Conservation (phyloP, 108 stramenopile genomes). For the Nitzschia sp. region DNA sequence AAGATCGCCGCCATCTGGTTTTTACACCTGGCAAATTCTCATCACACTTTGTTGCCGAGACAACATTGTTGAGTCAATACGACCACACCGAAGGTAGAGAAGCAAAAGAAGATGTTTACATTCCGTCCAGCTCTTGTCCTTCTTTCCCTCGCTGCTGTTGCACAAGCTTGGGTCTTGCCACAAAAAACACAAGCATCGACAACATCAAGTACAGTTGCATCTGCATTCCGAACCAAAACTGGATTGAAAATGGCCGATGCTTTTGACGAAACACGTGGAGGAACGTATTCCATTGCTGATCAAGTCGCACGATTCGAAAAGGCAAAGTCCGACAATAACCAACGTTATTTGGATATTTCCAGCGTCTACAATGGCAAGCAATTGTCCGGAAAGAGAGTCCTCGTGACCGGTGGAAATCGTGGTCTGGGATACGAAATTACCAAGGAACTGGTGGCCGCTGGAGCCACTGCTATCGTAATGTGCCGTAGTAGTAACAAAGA, state of each 20-base stretch:
- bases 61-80: not conserved
- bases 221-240: not conserved
- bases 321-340: slow-evolving; percentile 64
- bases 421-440: slow-evolving; percentile 84
- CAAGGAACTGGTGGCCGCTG: slow-evolving; percentile 69
- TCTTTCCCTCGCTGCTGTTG: not conserved
- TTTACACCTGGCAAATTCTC: not conserved
- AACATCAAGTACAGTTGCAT: not conserved
- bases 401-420: slow-evolving; percentile 89
- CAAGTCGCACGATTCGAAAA: slow-evolving; percentile 72
- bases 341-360: slow-evolving; percentile 71
- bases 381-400: slow-evolving; percentile 70
- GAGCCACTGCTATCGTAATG: slow-evolving; percentile 78
- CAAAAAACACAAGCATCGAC: not conserved
- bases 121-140: not conserved
- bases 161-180: slow-evolving; percentile 9
- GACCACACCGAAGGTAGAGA: not conserved
- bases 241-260: slow-evolving; percentile 1
- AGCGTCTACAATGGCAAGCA: slow-evolving; percentile 64
- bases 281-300: slow-evolving; percentile 75
- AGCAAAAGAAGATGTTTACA: not conserved
- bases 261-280: slow-evolving; percentile 75
- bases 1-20: not conserved
- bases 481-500: slow-evolving; percentile 59
- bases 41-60: not conserved